Evolutionary conservation across 768 basidiomycete species (phyloP).

Genomic region (Amanita pallidorosea): DNA sequence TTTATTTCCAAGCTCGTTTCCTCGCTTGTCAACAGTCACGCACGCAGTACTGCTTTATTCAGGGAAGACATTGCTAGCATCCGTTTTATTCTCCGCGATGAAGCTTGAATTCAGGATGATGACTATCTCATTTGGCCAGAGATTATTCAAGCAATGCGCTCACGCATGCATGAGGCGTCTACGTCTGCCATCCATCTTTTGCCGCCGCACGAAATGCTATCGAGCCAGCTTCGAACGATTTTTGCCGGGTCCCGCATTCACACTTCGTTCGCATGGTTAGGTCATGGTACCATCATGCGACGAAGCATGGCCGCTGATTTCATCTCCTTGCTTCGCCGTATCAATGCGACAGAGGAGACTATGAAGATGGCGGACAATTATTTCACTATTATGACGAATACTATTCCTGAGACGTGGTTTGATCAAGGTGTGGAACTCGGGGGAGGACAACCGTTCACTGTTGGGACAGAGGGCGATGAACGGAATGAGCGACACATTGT

Average conservation of each 20-base stretch:
- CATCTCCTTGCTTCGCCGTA: constrained; percentile 30
- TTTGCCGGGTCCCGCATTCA: constrained; percentile 26
- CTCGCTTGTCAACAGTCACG: constrained; percentile 40
- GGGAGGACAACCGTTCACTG: constrained; percentile 53
- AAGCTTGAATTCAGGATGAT: constrained; percentile 38
- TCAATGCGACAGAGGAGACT: constrained; percentile 38
- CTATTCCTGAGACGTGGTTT: constrained; percentile 50
- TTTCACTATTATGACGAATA: constrained; percentile 47
- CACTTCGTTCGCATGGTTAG: constrained; percentile 57
- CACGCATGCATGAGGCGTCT: constrained; percentile 20
- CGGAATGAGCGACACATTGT: constrained; percentile 53
- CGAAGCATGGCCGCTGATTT: constrained; percentile 34
- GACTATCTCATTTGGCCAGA: constrained; percentile 54
- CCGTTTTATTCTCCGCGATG: constrained; percentile 1
- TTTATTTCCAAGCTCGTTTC: constrained; percentile 54
- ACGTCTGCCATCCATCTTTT: constrained; percentile 36
- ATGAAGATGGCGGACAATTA: constrained; percentile 65
- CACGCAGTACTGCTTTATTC: constrained; percentile 52
- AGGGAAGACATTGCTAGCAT: constrained; percentile 23
- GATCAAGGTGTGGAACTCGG: constrained; percentile 51
- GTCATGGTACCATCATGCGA: constrained; percentile 47
- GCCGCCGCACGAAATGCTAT: constrained; percentile 52
- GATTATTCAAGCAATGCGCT: constrained; percentile 39
- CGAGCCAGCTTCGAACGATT: constrained; percentile 37
- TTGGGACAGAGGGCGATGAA: constrained; percentile 44